Percentiles rank a stretch among this genome's conserved stretches.
phyloP scores from a whole-genome alignment of 2,329 filamentous ascomycete species.

The Aspergillus carbonarius region DNA sequence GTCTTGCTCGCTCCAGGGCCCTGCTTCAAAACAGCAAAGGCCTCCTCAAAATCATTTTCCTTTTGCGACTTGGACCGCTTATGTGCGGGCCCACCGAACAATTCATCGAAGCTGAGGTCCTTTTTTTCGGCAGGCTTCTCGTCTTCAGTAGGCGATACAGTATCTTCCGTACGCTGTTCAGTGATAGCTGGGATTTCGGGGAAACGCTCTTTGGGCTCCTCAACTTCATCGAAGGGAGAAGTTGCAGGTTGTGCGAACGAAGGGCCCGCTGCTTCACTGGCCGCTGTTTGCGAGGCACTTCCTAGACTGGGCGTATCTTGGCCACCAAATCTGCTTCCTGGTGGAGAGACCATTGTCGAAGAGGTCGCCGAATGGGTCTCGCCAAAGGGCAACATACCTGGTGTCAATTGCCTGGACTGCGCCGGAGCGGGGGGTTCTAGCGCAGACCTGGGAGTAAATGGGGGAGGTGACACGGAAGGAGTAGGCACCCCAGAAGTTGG shows the following conservation, averaged over 20 bases:
- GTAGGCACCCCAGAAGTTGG: constrained; percentile 54
- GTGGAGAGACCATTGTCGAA: constrained; percentile 74
- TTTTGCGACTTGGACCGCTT: constrained; percentile 47
- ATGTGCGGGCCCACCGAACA: constrained; percentile 46
- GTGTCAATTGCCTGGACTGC: constrained; percentile 74
- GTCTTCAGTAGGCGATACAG: constrained; percentile 46
- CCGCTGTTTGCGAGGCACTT: constrained; percentile 43
- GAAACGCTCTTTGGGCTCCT: constrained; percentile 21
- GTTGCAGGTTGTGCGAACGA: constrained; percentile 15
- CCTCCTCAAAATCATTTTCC: constrained; percentile 48
- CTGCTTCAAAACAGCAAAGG: constrained; percentile 49
- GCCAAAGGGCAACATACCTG: constrained; percentile 70
- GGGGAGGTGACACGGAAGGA: constrained; percentile 62
- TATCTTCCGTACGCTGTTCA: constrained; percentile 34
- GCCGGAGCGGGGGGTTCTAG: constrained; percentile 59
- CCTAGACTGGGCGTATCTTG: constrained; percentile 48
- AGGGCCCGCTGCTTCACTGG: constrained; percentile 37
- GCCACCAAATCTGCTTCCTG: constrained; percentile 62
- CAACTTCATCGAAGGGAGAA: constrained; percentile 38
- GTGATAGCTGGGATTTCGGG: constrained; percentile 20
- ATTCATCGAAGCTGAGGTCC: constrained; percentile 46
- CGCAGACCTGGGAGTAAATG: constrained; percentile 23
- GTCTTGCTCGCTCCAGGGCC: constrained; percentile 46
- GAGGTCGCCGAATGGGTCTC: constrained; percentile 70
- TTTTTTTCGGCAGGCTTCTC: constrained; percentile 27